Evolutionary conservation across 805 yeast genomes (phyloP).

Genomic region (Ogataea pilisensis): DNA sequence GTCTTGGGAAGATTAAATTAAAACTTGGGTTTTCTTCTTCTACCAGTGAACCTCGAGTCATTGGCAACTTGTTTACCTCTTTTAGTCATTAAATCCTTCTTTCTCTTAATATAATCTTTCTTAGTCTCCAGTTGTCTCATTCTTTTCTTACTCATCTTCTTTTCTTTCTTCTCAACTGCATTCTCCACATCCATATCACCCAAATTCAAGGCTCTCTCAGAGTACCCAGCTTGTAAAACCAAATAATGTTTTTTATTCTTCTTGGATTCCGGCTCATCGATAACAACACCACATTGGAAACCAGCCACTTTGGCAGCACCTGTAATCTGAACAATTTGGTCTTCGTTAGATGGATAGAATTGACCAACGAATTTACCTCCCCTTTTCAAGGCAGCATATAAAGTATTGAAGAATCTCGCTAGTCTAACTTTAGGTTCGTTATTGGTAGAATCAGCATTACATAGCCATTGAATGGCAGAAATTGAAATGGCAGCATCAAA

Average conservation of each 20-base stretch:
- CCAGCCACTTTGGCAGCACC: conserved; percentile 91
- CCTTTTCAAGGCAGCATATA: conserved; percentile 79
- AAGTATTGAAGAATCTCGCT: conserved; percentile 77
- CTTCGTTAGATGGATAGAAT: conserved; percentile 89
- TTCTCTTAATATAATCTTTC: conserved; percentile 79
- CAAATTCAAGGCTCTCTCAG: conserved; percentile 72
- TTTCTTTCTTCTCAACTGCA: conserved; percentile 34
- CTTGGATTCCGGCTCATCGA: conserved; percentile 91
- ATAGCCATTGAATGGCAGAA: conserved; percentile 95
- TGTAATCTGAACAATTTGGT: conserved; percentile 72
- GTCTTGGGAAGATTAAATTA: conserved; percentile 21
- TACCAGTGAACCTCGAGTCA: conserved; percentile 89
- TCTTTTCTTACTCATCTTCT: conserved; percentile 42
- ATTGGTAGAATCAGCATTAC: conserved; percentile 84
- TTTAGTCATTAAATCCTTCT: conserved; percentile 89
- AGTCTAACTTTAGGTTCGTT: conserved; percentile 83
- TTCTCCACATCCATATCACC: conserved; percentile 80
- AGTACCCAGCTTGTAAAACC: conserved; percentile 81
- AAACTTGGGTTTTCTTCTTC: conserved; percentile 69
- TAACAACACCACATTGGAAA: conserved; percentile 90
- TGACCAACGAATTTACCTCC: conserved; percentile 98
- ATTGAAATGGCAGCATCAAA: conserved; percentile 96
- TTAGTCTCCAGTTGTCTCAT: conserved; percentile 61
- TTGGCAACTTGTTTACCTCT: conserved; percentile 86
- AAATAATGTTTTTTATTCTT: conserved; percentile 87